These are phyloP conservation scores for Pseudogymnoascus sp. DNA, from an alignment of 2,329 filamentous ascomycete species.

Conservation along the genomic window DNA sequence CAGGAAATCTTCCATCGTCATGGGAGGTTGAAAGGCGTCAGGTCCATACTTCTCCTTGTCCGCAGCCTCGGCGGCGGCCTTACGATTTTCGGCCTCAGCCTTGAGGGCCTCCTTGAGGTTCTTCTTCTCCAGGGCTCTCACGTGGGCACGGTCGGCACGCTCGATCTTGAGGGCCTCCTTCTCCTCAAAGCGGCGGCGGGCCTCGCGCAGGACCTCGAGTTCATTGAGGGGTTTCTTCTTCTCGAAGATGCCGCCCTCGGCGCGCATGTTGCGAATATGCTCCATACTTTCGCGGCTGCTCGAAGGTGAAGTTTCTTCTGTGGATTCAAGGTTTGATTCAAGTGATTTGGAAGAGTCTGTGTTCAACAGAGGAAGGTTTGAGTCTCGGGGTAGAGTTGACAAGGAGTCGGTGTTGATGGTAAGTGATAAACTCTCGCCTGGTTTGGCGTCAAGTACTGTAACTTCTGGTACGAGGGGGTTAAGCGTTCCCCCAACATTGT, in stretches of 20 bases:
- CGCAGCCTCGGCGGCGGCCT: constrained; percentile 17
- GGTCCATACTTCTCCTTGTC: constrained; percentile 25
- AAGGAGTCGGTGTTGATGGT: constrained; percentile 7
- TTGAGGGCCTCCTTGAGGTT: constrained; percentile 50
- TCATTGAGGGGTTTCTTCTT: constrained; percentile 49
- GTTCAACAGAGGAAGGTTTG: background rate
- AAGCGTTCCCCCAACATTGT: constrained; percentile 2
- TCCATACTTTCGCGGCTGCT: constrained; percentile 23
- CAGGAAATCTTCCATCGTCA: background rate
- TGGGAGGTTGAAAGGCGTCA: background rate
- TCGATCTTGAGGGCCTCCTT: constrained; percentile 57
- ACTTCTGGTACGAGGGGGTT: background rate
- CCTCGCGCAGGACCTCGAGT: constrained; percentile 53
- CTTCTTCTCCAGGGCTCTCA: constrained; percentile 52
- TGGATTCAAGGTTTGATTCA: constrained; percentile 23
- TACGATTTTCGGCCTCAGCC: constrained; percentile 34
- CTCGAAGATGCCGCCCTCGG: constrained; percentile 54
- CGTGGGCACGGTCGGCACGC: constrained; percentile 54
- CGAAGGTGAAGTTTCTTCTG: constrained; percentile 20
- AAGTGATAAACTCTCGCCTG: constrained; percentile 7
- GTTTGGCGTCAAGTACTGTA: constrained; percentile 8
- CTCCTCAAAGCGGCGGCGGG: constrained; percentile 57
- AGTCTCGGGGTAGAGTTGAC: background rate
- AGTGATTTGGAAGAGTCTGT: constrained; percentile 22
- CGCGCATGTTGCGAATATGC: constrained; percentile 41